Evolutionary conservation across 768 basidiomycete genomes (phyloP).

Genomic region (Leccinum subgranulosum): DNA sequence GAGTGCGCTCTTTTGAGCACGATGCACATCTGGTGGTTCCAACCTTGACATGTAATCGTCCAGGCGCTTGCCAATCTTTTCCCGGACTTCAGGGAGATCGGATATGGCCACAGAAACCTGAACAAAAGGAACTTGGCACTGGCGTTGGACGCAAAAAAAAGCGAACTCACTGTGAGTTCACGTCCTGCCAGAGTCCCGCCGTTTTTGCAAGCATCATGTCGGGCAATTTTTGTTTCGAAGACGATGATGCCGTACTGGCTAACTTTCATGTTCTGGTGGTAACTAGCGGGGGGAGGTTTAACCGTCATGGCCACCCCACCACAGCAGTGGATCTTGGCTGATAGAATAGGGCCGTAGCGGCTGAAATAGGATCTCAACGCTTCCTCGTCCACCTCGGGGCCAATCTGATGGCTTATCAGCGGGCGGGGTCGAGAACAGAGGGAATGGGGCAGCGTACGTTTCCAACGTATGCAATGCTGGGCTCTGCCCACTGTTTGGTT

Average conservation of each 20-base stretch:
- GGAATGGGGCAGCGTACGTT: constrained; percentile 46
- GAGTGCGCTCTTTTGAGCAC: constrained; percentile 23
- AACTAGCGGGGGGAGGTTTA: constrained; percentile 20
- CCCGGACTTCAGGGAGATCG: constrained; percentile 34
- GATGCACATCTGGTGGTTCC: constrained; percentile 15
- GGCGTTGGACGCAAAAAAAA: background rate
- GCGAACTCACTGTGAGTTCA: constrained; percentile 39
- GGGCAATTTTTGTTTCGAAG: constrained; percentile 38
- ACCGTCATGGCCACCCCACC: constrained; percentile 30
- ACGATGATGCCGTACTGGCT: constrained; percentile 52
- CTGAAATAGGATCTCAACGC: constrained; percentile 21
- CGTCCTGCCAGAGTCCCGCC: constrained; percentile 39
- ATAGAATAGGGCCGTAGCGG: constrained; percentile 22
- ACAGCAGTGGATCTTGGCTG: constrained; percentile 28
- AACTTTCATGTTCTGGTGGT: constrained; percentile 37
- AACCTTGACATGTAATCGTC: constrained; percentile 19
- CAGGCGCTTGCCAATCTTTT: constrained; percentile 28
- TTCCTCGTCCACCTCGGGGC: constrained; percentile 28
- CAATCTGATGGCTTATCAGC: constrained; percentile 25
- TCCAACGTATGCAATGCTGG: constrained; percentile 51
- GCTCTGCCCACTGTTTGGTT: constrained; percentile 11
- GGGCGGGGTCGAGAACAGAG: background rate
- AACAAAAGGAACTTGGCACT: background rate
- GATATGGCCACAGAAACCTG: constrained; percentile 28
- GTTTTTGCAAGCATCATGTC: constrained; percentile 40